phyloP scores from a whole-genome alignment of 2,329 filamentous ascomycete genomes.

The Penicillium sclerotiorum region DNA sequence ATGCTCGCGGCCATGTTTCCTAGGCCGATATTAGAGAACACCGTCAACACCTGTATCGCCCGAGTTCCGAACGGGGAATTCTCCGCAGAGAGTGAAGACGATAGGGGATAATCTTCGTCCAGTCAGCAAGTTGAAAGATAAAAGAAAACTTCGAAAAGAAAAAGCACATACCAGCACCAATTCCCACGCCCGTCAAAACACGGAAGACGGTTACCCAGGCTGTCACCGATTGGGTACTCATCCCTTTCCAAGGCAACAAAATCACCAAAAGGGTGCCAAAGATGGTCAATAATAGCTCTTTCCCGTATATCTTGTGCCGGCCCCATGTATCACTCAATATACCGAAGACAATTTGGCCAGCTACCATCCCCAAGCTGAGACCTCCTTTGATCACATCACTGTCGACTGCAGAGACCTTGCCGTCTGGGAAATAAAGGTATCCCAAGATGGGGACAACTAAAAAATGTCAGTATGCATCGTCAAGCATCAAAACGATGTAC shows the following conservation, averaged over 20 bases:
- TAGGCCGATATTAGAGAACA: conserved; percentile 26
- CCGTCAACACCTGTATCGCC: conserved; percentile 20
- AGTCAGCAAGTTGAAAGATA: conserved; percentile 12
- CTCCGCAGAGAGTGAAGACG: conserved; percentile 15
- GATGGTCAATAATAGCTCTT: conserved; percentile 28
- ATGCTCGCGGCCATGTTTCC: conserved; percentile 26
- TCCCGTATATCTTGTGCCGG: conserved; percentile 29
- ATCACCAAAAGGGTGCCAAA: conserved; percentile 28
- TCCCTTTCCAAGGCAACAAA: conserved; percentile 25
- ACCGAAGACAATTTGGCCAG: conserved; percentile 30
- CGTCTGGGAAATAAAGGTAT: conserved; percentile 28
- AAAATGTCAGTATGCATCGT: background rate
- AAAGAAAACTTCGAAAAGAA: too few relatives aligned
- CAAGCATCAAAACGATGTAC: background rate
- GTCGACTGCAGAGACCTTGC: conserved; percentile 16
- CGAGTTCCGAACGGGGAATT: conserved; percentile 19
- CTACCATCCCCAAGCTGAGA: conserved; percentile 29
- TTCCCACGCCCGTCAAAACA: conserved; percentile 27
- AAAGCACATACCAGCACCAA: conserved; percentile 24
- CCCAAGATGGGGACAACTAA: conserved; percentile 30
- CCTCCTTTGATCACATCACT: conserved; percentile 27
- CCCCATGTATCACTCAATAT: conserved; percentile 30
- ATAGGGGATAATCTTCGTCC: conserved; percentile 15
- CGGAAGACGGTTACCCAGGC: conserved; percentile 27
- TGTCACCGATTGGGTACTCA: conserved; percentile 8